Evolutionary conservation across 164 flowering plant genomes (phyloP).

Genomic region (Buxus sempervirens): DNA sequence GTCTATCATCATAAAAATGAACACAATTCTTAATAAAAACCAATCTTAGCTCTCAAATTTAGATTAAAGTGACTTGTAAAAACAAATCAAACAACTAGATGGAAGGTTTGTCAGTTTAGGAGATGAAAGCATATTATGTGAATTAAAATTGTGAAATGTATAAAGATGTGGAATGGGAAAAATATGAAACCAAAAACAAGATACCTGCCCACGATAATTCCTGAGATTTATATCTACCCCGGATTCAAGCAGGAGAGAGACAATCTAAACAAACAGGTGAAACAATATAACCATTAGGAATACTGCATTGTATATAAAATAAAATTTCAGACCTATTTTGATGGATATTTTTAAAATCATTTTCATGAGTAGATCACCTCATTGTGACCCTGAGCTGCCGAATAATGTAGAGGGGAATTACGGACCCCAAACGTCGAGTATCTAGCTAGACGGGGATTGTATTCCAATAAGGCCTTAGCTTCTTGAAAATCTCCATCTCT

Average conservation of each 20-base stretch:
- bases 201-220: conserved; percentile 95
- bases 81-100: not conserved
- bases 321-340: not conserved
- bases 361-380: conserved; percentile 52
- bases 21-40: not conserved
- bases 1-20: conserved; percentile 49
- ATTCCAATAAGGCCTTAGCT: conserved; percentile 87
- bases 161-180: not conserved
- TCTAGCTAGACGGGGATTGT: conserved; percentile 82
- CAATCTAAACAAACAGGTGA: conserved; percentile 54
- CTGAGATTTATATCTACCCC: conserved; percentile 90
- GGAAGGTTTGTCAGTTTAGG: not conserved
- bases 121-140: too few relatives aligned
- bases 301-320: not conserved
- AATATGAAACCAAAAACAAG: not conserved
- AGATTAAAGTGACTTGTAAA: not conserved
- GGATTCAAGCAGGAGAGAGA: conserved; percentile 72
- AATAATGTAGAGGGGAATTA: conserved; percentile 93
- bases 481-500: conserved; percentile 96
- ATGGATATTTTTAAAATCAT: not conserved
- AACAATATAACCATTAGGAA: not conserved
- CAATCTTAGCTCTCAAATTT: not conserved
- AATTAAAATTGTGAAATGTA: not conserved
- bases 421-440: conserved; percentile 94
- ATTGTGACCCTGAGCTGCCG: conserved; percentile 94